Base-by-base conservation (phyloP, 2,329 filamentous ascomycete species). In the Trichophyton equinum region DNA sequence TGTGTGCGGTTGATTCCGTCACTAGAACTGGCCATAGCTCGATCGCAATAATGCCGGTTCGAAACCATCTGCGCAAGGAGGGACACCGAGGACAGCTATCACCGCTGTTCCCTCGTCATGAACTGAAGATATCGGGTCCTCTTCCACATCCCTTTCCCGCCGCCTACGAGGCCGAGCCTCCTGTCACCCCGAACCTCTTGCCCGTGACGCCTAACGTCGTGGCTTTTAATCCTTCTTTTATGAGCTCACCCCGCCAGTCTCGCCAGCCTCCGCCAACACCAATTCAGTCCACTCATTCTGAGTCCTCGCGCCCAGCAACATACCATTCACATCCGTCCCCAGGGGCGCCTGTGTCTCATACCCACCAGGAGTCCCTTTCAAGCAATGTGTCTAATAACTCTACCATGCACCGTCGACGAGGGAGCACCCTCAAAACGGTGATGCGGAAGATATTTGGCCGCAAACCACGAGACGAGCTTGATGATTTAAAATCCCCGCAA, bases 361-460 rank as follows among this genome's bases (percentile, higher is more conserved):
- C 64, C 15, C 64, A 68, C 1, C 67, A 69, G 18, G 64, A 65
- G 25, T 66, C 66, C 7, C 62, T 68, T 25, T 66, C 69, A 27
- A 69, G 64, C 11, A 60, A 66, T 13, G 57, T 65, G 30, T 65
- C 65, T 6, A 67, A 68, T 18, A 63, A 64, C 1, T 64, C 70
- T 1, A 61, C 66, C 38, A 65, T 66, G 13, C 73, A 75, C 63
- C 73, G 72, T 57, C 72, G 74, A 11, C 74, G 73, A 4, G 73
- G 71, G 8, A 76, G 74, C 60, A 74, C 74, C 1, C 61, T 76
- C 58, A 76, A 73, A 62, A 74, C 71, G 2, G 73, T 76, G n/a
- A 76, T 76, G 74, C 72, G 73, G 57, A 76, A 73, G 65, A 71
- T 76, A 51, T 76, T 76, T 65, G 74, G 70, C 40, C 70, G 72